Percentiles rank a stretch among this genome's conserved stretches.
These are phyloP conservation scores for Flaveria linearis DNA, from an alignment of 129 eudicot species.

Conservation along the genomic window DNA sequence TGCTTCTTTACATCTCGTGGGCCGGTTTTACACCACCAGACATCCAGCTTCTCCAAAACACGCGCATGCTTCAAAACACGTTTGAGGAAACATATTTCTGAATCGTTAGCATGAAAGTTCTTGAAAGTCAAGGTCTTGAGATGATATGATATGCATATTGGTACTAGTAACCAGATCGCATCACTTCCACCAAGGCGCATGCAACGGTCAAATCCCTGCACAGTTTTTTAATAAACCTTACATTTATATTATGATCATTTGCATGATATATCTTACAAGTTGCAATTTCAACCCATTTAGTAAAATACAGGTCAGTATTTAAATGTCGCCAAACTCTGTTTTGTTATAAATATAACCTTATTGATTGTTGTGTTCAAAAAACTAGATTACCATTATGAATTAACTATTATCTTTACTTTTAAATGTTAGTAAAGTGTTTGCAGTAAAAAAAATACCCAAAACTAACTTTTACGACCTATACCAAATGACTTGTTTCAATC, in stretches of 20 bases:
- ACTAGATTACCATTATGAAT: not conserved
- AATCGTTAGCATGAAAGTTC: conserved; percentile 36
- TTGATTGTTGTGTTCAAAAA: not conserved
- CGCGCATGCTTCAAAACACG: conserved; percentile 33
- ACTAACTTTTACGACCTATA: not conserved
- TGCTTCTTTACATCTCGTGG: conserved; percentile 31
- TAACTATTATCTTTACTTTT: not conserved
- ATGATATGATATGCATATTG: conserved; percentile 29
- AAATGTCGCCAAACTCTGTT: too few species aligned
- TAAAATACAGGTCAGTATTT: too few species aligned
- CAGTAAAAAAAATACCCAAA: not conserved
- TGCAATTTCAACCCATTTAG: too few species aligned
- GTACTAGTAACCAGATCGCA: conserved; percentile 18
- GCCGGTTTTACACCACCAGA: conserved; percentile 37
- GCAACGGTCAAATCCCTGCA: conserved; percentile 45
- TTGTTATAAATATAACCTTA: not conserved
- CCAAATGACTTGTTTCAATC: not conserved
- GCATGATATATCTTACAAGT: not conserved
- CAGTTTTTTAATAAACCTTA: not conserved
- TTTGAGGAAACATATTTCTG: conserved; percentile 40
- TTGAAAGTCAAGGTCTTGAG: conserved; percentile 40
- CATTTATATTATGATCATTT: not conserved
- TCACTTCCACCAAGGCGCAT: conserved; percentile 27
- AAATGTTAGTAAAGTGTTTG: not conserved
- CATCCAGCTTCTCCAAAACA: conserved; percentile 42